These are phyloP conservation scores for Scorias spongiosa DNA, from an alignment of 2,329 filamentous ascomycete genomes.

Conservation along the genomic window DNA sequence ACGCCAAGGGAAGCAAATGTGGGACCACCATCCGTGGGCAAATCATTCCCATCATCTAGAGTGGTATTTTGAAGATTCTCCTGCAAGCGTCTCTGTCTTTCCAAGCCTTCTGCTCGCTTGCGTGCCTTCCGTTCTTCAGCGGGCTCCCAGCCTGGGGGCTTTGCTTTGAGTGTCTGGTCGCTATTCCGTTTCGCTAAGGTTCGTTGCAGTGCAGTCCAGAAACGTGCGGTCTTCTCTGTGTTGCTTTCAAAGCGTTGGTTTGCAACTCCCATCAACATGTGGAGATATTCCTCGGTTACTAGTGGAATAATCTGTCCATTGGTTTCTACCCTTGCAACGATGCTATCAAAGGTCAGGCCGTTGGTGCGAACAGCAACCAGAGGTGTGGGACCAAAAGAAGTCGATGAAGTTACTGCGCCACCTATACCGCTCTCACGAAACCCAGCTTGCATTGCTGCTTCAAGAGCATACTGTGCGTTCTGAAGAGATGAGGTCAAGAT, in stretches of 20 bases:
- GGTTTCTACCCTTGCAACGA: conserved; percentile 46
- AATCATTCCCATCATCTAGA: too few relatives aligned
- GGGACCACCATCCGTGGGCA: too few relatives aligned
- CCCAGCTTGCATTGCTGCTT: conserved; percentile 63
- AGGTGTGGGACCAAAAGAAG: conserved; percentile 31
- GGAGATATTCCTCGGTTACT: conserved; percentile 54
- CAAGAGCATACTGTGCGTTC: conserved; percentile 61
- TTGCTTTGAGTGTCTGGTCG: conserved; percentile 13
- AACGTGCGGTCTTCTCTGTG: conserved; percentile 48
- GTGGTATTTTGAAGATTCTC: too few relatives aligned
- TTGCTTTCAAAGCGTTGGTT: conserved; percentile 65
- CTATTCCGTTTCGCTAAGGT: conserved; percentile 17
- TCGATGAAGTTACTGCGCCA: conserved; percentile 3
- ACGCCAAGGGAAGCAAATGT: too few relatives aligned
- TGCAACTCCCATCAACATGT: conserved; percentile 49
- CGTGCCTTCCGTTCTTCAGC: conserved; percentile 22
- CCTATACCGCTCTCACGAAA: conserved; percentile 78
- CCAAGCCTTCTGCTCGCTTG: conserved; percentile 32
- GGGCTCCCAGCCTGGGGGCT: conserved; percentile 22
- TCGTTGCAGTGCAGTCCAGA: conserved; percentile 37
- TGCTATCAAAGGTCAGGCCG: conserved; percentile 65
- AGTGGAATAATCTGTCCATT: conserved; percentile 33
- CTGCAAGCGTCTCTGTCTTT: conserved; percentile 12
- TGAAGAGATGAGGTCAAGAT: conserved; percentile 60
- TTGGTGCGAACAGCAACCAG: conserved; percentile 78